These are phyloP conservation scores for Cyclotella choctawhatcheeana DNA, from an alignment of 108 stramenopile genomes.

Conservation along the genomic window DNA sequence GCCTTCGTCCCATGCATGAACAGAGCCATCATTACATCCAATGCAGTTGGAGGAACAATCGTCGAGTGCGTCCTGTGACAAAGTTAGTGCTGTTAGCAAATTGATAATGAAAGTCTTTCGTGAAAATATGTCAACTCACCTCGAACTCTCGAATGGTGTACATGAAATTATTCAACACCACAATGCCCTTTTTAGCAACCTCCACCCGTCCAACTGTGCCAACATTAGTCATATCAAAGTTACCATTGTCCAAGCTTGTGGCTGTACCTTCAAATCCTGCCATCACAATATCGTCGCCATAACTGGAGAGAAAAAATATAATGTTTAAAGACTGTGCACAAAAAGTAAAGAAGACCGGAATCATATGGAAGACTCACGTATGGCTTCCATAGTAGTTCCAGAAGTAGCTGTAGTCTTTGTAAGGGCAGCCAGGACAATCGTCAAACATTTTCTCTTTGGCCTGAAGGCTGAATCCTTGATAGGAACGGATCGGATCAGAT, in stretches of 20 bases:
- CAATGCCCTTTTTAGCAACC: slow-evolving; percentile 73
- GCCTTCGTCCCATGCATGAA: slow-evolving; percentile 75
- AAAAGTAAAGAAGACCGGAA: neutral
- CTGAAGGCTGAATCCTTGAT: slow-evolving; percentile 58
- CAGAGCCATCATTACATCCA: slow-evolving; percentile 65
- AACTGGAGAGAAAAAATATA: slow-evolving; percentile 37
- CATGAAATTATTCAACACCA: slow-evolving; percentile 72
- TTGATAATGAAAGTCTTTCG: too few relatives aligned
- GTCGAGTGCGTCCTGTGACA: slow-evolving; percentile 12
- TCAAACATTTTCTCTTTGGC: slow-evolving; percentile 53
- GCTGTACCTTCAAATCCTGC: slow-evolving; percentile 60
- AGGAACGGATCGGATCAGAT: slow-evolving; percentile 51
- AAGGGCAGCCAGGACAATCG: slow-evolving; percentile 56
- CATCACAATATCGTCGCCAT: slow-evolving; percentile 75
- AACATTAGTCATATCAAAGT: slow-evolving; percentile 60
- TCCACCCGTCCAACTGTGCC: slow-evolving; percentile 48
- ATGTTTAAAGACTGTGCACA: neutral
- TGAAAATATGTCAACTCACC: too few relatives aligned
- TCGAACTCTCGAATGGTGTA: slow-evolving; percentile 64
- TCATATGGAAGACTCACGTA: neutral
- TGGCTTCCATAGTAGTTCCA: slow-evolving; percentile 66
- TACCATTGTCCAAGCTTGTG: slow-evolving; percentile 66
- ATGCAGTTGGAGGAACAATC: slow-evolving; percentile 66
- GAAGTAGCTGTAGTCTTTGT: slow-evolving; percentile 58
- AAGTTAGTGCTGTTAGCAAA: too few relatives aligned